Evolutionary conservation across 2,329 filamentous ascomycete species (phyloP).

Genomic region (Aspergillus sp.): DNA sequence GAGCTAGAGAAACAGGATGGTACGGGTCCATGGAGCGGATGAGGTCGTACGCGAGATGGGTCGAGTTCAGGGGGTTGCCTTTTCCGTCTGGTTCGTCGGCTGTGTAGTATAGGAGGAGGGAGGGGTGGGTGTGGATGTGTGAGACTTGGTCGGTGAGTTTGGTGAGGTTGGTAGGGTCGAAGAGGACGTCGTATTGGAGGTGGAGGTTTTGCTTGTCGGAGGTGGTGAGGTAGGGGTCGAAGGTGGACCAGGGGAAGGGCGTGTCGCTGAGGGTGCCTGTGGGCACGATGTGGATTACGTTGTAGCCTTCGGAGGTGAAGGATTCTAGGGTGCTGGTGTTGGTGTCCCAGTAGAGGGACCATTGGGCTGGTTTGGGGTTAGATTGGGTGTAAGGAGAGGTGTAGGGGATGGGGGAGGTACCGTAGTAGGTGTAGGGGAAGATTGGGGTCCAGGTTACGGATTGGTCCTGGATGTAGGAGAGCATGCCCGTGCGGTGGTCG

Average conservation of each 20-base stretch:
- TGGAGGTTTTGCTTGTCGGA: neutral
- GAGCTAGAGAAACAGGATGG: neutral
- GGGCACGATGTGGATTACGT: slow-evolving; percentile 5
- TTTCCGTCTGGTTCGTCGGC: slow-evolving; percentile 5
- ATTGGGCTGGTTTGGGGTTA: neutral
- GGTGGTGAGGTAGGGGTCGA: neutral
- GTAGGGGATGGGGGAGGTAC: neutral
- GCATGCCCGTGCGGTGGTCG: neutral
- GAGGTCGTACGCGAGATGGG: neutral
- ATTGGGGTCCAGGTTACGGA: neutral
- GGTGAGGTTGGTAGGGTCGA: neutral
- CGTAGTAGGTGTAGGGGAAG: slow-evolving; percentile 8
- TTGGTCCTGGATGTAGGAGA: neutral
- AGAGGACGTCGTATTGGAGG: slow-evolving; percentile 4
- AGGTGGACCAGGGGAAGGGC: neutral
- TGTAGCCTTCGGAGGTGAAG: neutral
- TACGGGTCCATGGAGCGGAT: neutral
- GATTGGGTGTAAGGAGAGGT: neutral
- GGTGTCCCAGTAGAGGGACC: slow-evolving; percentile 7
- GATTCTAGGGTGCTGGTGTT: neutral
- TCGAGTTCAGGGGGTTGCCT: neutral
- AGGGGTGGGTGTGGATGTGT: slow-evolving; percentile 1
- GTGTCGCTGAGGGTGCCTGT: neutral
- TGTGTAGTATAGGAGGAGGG: neutral
- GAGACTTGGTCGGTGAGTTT: neutral